These are phyloP conservation scores for Naganishia friedmannii DNA, from an alignment of 768 basidiomycete genomes.

Conservation along the genomic window DNA sequence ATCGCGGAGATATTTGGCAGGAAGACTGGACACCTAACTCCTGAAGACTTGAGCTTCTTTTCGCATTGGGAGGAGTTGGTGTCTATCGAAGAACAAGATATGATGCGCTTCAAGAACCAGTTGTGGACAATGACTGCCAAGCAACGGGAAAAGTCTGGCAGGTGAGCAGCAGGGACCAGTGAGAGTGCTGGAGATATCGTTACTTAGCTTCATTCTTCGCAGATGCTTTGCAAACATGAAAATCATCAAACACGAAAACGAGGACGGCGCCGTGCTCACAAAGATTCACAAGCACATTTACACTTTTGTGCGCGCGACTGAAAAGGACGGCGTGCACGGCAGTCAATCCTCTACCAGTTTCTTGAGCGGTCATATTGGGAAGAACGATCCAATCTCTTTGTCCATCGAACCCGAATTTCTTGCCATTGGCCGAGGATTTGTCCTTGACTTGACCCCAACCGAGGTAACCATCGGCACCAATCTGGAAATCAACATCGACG, in stretches of 20 bases:
- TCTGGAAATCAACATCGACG: slow-evolving; percentile 63
- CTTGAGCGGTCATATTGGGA: slow-evolving; percentile 72
- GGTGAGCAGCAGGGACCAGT: slow-evolving; percentile 50
- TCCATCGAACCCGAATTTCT: slow-evolving; percentile 84
- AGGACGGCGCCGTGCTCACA: slow-evolving; percentile 54
- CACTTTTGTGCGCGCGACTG: slow-evolving; percentile 57
- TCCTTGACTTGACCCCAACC: slow-evolving; percentile 66
- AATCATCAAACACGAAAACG: slow-evolving; percentile 56
- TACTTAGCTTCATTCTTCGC: background rate
- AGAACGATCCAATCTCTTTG: slow-evolving; percentile 78
- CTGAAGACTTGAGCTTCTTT: slow-evolving; percentile 71
- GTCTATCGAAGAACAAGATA: slow-evolving; percentile 80
- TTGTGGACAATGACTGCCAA: slow-evolving; percentile 84
- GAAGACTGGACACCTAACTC: slow-evolving; percentile 77
- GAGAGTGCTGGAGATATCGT: background rate
- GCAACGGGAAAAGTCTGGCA: slow-evolving; percentile 74
- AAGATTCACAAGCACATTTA: slow-evolving; percentile 79
- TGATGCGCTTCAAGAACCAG: slow-evolving; percentile 78
- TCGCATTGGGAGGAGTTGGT: slow-evolving; percentile 84
- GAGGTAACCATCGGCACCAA: slow-evolving; percentile 77
- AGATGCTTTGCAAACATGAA: slow-evolving; percentile 78
- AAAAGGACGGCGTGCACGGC: slow-evolving; percentile 8
- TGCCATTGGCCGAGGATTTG: slow-evolving; percentile 77
- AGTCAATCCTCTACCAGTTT: slow-evolving; percentile 53
- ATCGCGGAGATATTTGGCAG: slow-evolving; percentile 64